Percentiles rank a stretch among this genome's conserved stretches.
Evolutionary conservation across 2,329 filamentous ascomycete genomes (phyloP).

Genomic region (Botrytis hyacinthi): DNA sequence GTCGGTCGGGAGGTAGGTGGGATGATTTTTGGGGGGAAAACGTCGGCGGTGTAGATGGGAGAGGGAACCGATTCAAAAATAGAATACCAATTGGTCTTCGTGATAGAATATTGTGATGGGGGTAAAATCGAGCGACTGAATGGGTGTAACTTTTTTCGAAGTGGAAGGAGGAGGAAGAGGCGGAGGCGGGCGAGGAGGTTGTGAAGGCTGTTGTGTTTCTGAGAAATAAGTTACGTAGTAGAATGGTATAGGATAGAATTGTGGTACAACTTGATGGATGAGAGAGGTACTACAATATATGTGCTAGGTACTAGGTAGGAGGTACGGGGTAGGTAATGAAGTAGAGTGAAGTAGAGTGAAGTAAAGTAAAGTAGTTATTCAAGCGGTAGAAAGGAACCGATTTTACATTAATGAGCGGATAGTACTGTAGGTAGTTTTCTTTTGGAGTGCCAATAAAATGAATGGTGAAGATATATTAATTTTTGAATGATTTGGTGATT

Average conservation of each 20-base stretch:
- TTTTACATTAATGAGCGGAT: constrained; percentile 6
- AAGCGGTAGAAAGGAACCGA: background rate
- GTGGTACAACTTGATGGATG: constrained; percentile 1
- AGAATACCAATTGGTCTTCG: background rate
- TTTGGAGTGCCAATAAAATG: background rate
- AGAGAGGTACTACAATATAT: background rate
- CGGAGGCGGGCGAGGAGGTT: background rate
- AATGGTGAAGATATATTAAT: constrained; percentile 12
- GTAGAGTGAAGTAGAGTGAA: background rate
- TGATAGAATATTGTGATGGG: background rate
- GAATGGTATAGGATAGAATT: background rate
- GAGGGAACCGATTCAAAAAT: background rate
- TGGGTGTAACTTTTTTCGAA: background rate
- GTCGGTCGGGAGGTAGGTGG: background rate
- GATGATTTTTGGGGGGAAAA: background rate
- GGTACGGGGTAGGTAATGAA: background rate
- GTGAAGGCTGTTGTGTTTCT: constrained; percentile 8
- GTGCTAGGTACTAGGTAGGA: background rate
- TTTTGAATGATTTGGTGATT: background rate
- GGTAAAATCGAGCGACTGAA: constrained; percentile 7
- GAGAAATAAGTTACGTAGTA: constrained; percentile 6
- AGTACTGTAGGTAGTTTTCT: background rate
- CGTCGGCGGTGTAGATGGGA: constrained; percentile 6
- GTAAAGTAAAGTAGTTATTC: background rate
- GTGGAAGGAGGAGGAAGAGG: background rate